Percentiles rank a stretch among this genome's conserved stretches.
phyloP scores from a whole-genome alignment of 148 eudicot genomes.

The Vaccinium darrowii region DNA sequence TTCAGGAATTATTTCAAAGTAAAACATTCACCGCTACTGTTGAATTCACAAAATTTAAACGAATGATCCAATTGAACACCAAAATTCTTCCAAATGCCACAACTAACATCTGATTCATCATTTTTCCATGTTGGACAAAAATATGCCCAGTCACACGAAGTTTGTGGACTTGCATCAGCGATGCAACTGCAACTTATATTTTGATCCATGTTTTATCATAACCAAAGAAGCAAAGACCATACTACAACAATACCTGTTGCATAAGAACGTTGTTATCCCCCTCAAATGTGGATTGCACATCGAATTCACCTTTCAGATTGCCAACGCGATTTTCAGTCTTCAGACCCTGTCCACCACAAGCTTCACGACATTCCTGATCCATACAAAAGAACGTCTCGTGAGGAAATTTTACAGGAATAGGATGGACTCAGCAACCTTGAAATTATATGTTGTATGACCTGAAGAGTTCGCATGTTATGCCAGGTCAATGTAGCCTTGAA shows the following conservation, averaged over 20 bases:
- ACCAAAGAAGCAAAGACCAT: neutral
- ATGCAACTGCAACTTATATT: neutral
- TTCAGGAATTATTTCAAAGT: neutral
- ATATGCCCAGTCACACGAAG: neutral
- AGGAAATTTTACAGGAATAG: constrained; percentile 4
- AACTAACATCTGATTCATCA: neutral
- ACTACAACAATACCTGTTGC: constrained; percentile 76
- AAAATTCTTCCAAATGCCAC: neutral
- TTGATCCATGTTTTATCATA: neutral
- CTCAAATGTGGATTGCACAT: constrained; percentile 92
- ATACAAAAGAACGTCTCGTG: neutral
- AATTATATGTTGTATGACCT: constrained; percentile 50
- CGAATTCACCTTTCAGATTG: constrained; percentile 81
- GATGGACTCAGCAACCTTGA: neutral
- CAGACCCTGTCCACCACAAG: constrained; percentile 95
- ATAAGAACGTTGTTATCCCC: constrained; percentile 98
- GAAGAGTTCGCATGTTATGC: constrained; percentile 98
- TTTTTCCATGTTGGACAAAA: neutral
- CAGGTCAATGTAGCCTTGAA: constrained; percentile 84
- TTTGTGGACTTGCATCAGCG: neutral
- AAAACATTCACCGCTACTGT: neutral
- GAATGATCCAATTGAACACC: neutral
- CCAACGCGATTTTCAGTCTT: constrained; percentile 95
- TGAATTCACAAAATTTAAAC: neutral
- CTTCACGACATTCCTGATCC: constrained; percentile 94